A percentile compares a stretch with the other conserved stretches of the same genome.
These are phyloP conservation scores for Biscogniauxia marginata DNA, from an alignment of 2,329 filamentous ascomycete genomes.

Conservation along the genomic window DNA sequence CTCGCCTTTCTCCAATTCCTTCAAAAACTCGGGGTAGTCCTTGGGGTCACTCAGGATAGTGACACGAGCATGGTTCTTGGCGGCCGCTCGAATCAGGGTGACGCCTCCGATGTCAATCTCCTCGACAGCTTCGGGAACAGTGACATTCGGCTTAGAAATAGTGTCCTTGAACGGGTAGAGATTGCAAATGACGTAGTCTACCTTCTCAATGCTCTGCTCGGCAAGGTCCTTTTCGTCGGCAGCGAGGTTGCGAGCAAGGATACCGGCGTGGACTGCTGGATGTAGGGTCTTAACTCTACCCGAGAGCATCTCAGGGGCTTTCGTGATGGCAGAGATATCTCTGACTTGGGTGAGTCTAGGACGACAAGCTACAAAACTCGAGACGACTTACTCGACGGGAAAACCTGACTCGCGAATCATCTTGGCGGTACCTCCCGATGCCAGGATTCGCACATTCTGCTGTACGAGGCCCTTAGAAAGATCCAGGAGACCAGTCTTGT, in stretches of 20 bases:
- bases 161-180: slow-evolving; percentile 99
- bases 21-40: slow-evolving; percentile 92
- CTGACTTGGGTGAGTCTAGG: slow-evolving; percentile 43
- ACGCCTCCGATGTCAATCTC: slow-evolving; percentile 99
- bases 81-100: slow-evolving; percentile 90
- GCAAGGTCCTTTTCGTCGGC: slow-evolving; percentile 96
- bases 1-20: slow-evolving; percentile 83
- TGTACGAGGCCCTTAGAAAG: slow-evolving; percentile 86
- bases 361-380: slow-evolving; percentile 1
- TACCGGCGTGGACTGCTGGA: slow-evolving; percentile 86
- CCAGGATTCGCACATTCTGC: slow-evolving; percentile 88
- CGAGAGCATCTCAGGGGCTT: slow-evolving; percentile 89
- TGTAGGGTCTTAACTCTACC: slow-evolving; percentile 88
- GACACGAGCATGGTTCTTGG: slow-evolving; percentile 95
- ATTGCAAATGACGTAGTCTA: slow-evolving; percentile 97
- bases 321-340: slow-evolving; percentile 96
- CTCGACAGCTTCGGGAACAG: slow-evolving; percentile 93
- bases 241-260: slow-evolving; percentile 89
- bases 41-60: slow-evolving; percentile 92
- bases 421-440: slow-evolving; percentile 91
- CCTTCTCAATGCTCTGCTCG: slow-evolving; percentile 91
- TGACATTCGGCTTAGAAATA: slow-evolving; percentile 94
- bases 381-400: slow-evolving; percentile 74
- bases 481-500: slow-evolving; percentile 95
- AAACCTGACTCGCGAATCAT: slow-evolving; percentile 97